Conservation (phyloP, 257 asterid genomes). For the Leonotis leonurus region DNA sequence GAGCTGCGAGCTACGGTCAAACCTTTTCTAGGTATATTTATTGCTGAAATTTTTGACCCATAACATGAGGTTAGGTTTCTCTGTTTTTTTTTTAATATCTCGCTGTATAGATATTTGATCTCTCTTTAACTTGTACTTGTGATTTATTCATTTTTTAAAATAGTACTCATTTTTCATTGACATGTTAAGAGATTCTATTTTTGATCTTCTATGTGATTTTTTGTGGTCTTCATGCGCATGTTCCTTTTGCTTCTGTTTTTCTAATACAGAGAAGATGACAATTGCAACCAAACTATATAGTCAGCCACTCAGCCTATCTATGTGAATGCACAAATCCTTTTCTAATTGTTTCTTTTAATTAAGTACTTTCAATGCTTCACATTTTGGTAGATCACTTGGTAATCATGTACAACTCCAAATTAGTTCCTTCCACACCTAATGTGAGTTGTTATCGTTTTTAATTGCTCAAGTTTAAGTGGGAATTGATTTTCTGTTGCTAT, state of each 20-base stretch:
- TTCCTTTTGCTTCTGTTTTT: background rate
- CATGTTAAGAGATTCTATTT: background rate
- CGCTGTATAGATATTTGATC: background rate
- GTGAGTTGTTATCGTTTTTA: no score
- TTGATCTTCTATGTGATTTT: background rate
- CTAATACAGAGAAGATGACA: background rate
- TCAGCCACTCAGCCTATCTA: no score
- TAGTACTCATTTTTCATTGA: background rate
- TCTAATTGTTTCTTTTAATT: background rate
- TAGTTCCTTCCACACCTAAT: background rate
- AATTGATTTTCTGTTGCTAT: background rate
- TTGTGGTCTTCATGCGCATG: background rate
- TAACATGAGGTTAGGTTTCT: background rate
- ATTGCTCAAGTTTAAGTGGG: no score
- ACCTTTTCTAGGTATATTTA: constrained; percentile 85
- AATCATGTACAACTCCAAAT: background rate
- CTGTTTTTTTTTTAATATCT: no score
- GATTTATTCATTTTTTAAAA: background rate
- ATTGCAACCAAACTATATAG: background rate
- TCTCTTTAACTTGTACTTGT: no score
- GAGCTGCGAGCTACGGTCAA: constrained; percentile 99
- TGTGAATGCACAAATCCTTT: background rate
- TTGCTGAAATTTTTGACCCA: constrained; percentile 11
- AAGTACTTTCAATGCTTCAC: background rate
- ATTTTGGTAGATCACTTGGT: background rate